A percentile compares a stretch with the other conserved stretches of the same genome.
Conservation (phyloP, 192 early-diverging fungal species). For the Chytriomyces sp. region DNA sequence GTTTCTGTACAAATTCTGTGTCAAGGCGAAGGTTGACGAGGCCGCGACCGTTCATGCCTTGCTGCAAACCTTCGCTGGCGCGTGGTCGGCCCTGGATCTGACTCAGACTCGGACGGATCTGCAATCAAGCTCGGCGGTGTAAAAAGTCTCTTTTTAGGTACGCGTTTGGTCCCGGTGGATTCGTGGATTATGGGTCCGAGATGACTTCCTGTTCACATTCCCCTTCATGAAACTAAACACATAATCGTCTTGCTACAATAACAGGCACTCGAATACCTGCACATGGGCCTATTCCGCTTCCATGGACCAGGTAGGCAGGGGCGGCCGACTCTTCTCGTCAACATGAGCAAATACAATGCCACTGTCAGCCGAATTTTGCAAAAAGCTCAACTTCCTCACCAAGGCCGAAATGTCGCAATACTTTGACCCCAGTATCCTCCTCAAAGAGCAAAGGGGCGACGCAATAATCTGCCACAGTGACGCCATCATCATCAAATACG, state of each 20-base stretch:
- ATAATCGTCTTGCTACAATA: neutral
- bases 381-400: slow-evolving; percentile 44
- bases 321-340: slow-evolving; percentile 43
- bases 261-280: slow-evolving; percentile 25
- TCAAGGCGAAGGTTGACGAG: slow-evolving; percentile 35
- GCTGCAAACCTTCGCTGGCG: slow-evolving; percentile 51
- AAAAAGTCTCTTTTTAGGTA: neutral
- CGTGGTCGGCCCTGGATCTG: slow-evolving; percentile 34
- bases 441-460: slow-evolving; percentile 17
- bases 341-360: slow-evolving; percentile 24
- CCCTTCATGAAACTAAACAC: neutral
- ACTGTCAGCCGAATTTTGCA: slow-evolving; percentile 46
- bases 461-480: slow-evolving; percentile 6
- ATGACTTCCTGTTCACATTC: too few relatives aligned
- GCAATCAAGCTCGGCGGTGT: slow-evolving; percentile 9
- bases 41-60: slow-evolving; percentile 1
- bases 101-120: too few relatives aligned
- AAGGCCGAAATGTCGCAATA: slow-evolving; percentile 35
- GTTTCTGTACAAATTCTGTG: slow-evolving; percentile 38
- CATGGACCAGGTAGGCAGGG: slow-evolving; percentile 34
- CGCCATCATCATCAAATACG: slow-evolving; percentile 27
- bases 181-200: too few relatives aligned
- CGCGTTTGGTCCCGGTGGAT: too few relatives aligned
- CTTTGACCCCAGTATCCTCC: slow-evolving; percentile 36
- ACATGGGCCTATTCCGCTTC: slow-evolving; percentile 44